Base-by-base conservation (phyloP, 2,329 filamentous ascomycete species). In the Coniochaeta sp. region DNA sequence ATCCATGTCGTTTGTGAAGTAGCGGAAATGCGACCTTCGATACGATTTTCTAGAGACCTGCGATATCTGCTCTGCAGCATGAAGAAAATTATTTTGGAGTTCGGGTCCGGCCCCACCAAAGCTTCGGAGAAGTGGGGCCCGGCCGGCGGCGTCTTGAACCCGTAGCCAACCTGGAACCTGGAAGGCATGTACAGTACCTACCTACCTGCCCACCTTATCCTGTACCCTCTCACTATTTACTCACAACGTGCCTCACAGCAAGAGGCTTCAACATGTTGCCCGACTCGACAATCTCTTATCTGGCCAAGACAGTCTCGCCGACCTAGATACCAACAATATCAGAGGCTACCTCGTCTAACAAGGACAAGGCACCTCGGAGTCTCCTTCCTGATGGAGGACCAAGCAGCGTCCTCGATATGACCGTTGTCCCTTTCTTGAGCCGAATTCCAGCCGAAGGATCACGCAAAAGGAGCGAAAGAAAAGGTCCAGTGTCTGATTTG, bases 1-100 rank as follows among this genome's bases (percentile, higher is more conserved):
- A 74, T 92, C 88, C 88, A 90, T 90, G 60, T 56, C 66, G 54
- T 19, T 16, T 2, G 22, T 30, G 17, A 17, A 17, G 26, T 52
- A 28, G 47, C 26, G 4, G 12, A 8, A 14, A n/a, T n/a, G 47
- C 17, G 26, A 22, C 9, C 12, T 30, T 14, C 3, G n/a, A 30
- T 52, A 14, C 47, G 10, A 52, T n/a, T n/a, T n/a, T n/a, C n/a
- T n/a, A n/a, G n/a, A n/a, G n/a, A n/a, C n/a, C n/a, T n/a, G n/a
- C n/a, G n/a, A n/a, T n/a, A n/a, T n/a, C 19, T 47, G 24, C 42
- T 4, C 38, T 1, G 2, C 14, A 47, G 3, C 3, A 10, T 12
- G 4, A 30, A 22, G n/a, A 52, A 52, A 52, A 26, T 52, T 17
- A 28, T 52, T 28, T 52, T 24, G 47, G 30, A 26, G 22, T 52